These are phyloP conservation scores for Earliella scabrosa DNA, from an alignment of 1,284 basidiomycete species.

Conservation along the genomic window DNA sequence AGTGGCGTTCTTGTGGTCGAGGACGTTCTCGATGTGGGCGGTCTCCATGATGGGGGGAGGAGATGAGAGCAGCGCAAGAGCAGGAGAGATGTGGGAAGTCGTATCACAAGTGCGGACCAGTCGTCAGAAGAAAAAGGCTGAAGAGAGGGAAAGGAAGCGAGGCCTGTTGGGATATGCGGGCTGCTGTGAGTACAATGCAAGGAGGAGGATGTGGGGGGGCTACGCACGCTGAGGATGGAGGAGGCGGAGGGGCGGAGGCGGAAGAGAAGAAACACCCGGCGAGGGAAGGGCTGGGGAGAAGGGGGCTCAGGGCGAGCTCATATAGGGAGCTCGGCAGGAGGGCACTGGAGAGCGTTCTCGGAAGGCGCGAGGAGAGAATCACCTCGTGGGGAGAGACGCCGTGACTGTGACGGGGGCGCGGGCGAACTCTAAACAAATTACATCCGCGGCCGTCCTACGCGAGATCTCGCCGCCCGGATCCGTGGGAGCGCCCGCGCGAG, in stretches of 20 bases:
- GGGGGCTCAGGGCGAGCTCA: slow-evolving; percentile 9
- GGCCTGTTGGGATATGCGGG: slow-evolving; percentile 32
- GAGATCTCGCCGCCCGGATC: slow-evolving; percentile 8
- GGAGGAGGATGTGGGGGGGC: slow-evolving; percentile 25
- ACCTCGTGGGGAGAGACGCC: slow-evolving; percentile 22
- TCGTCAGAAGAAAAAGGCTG: slow-evolving; percentile 36
- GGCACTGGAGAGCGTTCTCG: neutral
- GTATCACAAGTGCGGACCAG: slow-evolving; percentile 33
- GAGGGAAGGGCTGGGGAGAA: slow-evolving; percentile 27
- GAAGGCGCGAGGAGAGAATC: slow-evolving; percentile 8
- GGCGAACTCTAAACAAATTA: slow-evolving; percentile 25
- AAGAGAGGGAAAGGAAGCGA: slow-evolving; percentile 44
- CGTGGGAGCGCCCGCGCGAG: neutral
- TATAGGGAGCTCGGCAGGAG: slow-evolving; percentile 5
- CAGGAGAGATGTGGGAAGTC: slow-evolving; percentile 24
- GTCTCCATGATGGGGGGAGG: slow-evolving; percentile 45
- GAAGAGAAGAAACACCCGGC: slow-evolving; percentile 27
- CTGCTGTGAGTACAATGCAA: slow-evolving; percentile 22
- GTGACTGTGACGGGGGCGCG: slow-evolving; percentile 24
- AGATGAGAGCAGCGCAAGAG: slow-evolving; percentile 29
- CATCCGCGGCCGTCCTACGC: slow-evolving; percentile 22
- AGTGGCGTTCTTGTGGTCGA: slow-evolving; percentile 51
- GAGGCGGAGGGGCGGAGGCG: slow-evolving; percentile 6
- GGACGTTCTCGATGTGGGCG: slow-evolving; percentile 53
- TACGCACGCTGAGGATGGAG: slow-evolving; percentile 28